Base-by-base conservation (phyloP, 108 stramenopile genomes). In the Cyclotella cryptica region DNA sequence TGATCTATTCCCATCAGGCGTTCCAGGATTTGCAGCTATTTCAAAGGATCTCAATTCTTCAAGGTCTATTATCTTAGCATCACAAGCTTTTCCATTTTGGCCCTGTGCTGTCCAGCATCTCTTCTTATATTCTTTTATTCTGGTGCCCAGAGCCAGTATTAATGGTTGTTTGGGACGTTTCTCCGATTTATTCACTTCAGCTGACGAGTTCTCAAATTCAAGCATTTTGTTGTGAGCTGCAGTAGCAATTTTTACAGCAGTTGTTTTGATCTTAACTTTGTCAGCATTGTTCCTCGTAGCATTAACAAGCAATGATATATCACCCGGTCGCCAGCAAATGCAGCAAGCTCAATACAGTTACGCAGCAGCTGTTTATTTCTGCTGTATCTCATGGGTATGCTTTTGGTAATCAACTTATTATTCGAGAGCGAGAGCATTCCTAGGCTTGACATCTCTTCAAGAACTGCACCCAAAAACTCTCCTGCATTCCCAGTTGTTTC, bases 281-380 rank as follows among this genome's bases (percentile, higher is more conserved):
- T n/a, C n/a, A n/a, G n/a, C n/a, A n/a, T n/a, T n/a, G n/a, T n/a
- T n/a, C n/a, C n/a, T n/a, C n/a, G n/a, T n/a, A n/a, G n/a, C n/a
- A n/a, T n/a, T n/a, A n/a, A n/a, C n/a, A n/a, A n/a, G n/a, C n/a
- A n/a, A n/a, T n/a, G n/a, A n/a, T n/a, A n/a, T n/a, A n/a, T n/a
- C n/a, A n/a, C n/a, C n/a, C n/a, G n/a, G 52, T 53, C 52, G 15
- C n/a, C 52, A 53, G 52, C 52, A 53, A 53, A 53, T 53, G n/a
- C 52, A 19, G 18, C 52, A 19, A 53, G 52, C 19, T 53, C 52
- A 53, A 53, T 53, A 19, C 52, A 53, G 52, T 53, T 53, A 19
- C 19, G 52, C 52, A 53, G 19, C n/a, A 53, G 19, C 7, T 14
- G 19, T 53, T 53, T 53, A 19, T 53, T 53, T 14, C n/a, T 19